phyloP scores from a whole-genome alignment of 805 yeast genomes.

The Pichia insulana region DNA sequence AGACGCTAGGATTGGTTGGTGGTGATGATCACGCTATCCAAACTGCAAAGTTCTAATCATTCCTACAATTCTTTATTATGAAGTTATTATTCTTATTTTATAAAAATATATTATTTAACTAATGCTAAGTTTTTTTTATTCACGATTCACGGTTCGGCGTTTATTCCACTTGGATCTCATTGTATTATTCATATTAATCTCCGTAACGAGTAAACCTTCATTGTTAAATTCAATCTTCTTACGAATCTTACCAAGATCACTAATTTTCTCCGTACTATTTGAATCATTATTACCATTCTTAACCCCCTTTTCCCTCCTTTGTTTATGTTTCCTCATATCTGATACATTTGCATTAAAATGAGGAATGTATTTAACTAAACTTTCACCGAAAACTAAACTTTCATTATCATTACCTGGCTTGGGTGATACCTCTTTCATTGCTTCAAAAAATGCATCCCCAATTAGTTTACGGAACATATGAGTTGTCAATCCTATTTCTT shows the following conservation, averaged over 20 bases:
- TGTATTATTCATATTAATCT: conserved; percentile 21
- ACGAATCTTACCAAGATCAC: conserved; percentile 23
- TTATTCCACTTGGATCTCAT: conserved; percentile 10
- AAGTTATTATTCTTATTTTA: neutral
- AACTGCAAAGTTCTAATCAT: conserved; percentile 17
- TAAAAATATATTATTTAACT: neutral
- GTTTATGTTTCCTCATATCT: conserved; percentile 4
- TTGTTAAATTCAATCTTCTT: conserved; percentile 21
- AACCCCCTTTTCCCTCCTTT: neutral
- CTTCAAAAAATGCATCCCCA: conserved; percentile 1
- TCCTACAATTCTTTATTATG: neutral
- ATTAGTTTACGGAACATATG: conserved; percentile 8
- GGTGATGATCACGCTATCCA: conserved; percentile 29
- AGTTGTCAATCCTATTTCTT: conserved; percentile 6
- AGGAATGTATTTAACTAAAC: conserved; percentile 3
- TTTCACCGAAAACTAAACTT: neutral
- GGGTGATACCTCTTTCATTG: conserved; percentile 2
- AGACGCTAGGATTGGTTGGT: conserved; percentile 30
- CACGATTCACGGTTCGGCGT: conserved; percentile 7
- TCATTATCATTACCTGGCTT: conserved; percentile 3
- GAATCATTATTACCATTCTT: neutral
- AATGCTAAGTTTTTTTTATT: neutral
- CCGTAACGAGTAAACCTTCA: conserved; percentile 19
- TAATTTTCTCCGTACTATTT: conserved; percentile 14
- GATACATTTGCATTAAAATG: conserved; percentile 3